Evolutionary conservation across 257 asterid species (phyloP), one percentile per base, ranked within the genome.

Genomic region (Solanum peruvianum): DNA sequence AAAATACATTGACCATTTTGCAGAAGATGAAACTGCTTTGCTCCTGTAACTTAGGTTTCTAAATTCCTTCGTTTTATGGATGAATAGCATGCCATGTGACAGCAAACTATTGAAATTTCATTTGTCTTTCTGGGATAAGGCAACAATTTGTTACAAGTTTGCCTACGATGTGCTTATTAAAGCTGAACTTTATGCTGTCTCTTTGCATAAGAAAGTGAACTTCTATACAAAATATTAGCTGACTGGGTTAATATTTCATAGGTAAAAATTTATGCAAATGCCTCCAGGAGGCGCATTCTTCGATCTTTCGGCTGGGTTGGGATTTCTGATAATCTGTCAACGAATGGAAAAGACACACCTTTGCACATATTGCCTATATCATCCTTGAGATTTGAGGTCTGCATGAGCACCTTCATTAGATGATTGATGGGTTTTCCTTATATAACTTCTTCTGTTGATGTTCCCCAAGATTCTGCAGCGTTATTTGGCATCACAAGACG

Each of bases 381-480:
- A 11, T 89, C 91, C 80, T 64, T 89, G 47, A 89, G 67, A 86
- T 89, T 83, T 82, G 89, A 89, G 91, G 91, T 89, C 41, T 83
- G 87, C 72, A 58, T 69, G 62, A 45, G 83, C 67, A 67, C 64
- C 3, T 80, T n/a, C 42, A 9, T 78, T 80, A 29, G 85, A 5
- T 45, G 60, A 76, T 72, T 64, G 25, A n/a, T 27, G 33, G 7
- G 16, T 42, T 76, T 76, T 73, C 58, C 58, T 21, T 45, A 47
- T 76, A 21, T 75, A 44, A 42, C 45, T 64, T 41, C 18, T 49
- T 60, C 33, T 14, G 33, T 58, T 73, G 41, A 71, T 15, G 33
- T 69, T 70, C n/a, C 60, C 76, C 37, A 83, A 89, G 91, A 41
- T 60, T 23, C 73, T 89, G 87, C 86, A 86, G 86, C 82, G 67